Evolutionary conservation across 495 filamentous ascomycete species (phyloP).

Genomic region (Delitschia confertaspora): DNA sequence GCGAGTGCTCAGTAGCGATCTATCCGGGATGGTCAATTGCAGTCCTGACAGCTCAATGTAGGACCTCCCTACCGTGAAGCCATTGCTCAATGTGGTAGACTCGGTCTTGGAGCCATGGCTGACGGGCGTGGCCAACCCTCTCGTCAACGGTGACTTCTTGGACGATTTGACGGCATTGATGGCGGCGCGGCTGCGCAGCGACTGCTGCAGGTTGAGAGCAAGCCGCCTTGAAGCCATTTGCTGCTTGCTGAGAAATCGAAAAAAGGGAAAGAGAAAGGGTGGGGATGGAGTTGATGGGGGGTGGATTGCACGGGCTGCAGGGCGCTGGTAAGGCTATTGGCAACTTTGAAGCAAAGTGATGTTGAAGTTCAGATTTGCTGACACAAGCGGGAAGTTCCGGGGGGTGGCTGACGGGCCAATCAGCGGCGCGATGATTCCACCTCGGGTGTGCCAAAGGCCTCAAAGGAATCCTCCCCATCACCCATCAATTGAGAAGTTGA

Average conservation of each 20-base stretch:
- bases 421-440: slow-evolving; percentile 1
- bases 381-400: slow-evolving; percentile 3
- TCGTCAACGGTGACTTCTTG: slow-evolving; percentile 46
- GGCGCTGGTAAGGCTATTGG: background rate
- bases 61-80: slow-evolving; percentile 69
- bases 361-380: slow-evolving; percentile 1
- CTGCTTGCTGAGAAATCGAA: background rate
- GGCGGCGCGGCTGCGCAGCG: slow-evolving; percentile 72
- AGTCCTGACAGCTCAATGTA: slow-evolving; percentile 21
- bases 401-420: slow-evolving; percentile 13
- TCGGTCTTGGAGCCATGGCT: slow-evolving; percentile 68
- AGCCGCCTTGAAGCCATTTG: slow-evolving; percentile 89
- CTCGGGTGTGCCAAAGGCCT: slow-evolving; percentile 10
- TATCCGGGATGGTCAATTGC: slow-evolving; percentile 36
- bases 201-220: slow-evolving; percentile 78
- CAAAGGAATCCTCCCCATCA: too few relatives aligned
- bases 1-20: slow-evolving; percentile 97
- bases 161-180: slow-evolving; percentile 52
- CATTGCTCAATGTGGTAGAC: slow-evolving; percentile 92
- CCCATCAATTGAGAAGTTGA: too few relatives aligned
- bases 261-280: too few relatives aligned
- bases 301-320: slow-evolving; percentile 1
- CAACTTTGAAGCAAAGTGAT: background rate
- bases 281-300: too few relatives aligned
- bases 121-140: slow-evolving; percentile 81